These are phyloP conservation scores for Dillenia suffruticosa DNA, from an alignment of 164 flowering plant species.

Conservation along the genomic window DNA sequence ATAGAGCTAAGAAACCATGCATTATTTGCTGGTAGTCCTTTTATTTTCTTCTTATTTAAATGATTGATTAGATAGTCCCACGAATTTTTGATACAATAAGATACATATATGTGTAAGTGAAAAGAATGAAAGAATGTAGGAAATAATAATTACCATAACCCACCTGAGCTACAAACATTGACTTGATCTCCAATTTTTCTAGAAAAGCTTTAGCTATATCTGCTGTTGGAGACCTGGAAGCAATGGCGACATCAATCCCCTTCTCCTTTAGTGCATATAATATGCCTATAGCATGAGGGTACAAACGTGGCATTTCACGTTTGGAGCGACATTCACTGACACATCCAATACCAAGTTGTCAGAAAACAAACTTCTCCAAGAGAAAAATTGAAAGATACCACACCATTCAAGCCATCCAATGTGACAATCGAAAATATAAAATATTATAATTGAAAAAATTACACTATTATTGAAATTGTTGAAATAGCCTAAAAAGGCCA, in stretches of 20 bases:
- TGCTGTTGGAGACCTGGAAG: constrained; percentile 86
- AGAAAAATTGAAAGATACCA: too few relatives aligned
- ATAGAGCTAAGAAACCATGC: too few relatives aligned
- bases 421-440: not conserved
- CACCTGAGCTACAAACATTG: constrained; percentile 86
- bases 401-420: too few relatives aligned
- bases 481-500: not conserved
- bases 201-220: constrained; percentile 88
- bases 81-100: too few relatives aligned
- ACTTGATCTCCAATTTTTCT: constrained; percentile 60
- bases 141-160: constrained; percentile 2
- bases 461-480: not conserved
- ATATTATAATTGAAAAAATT: not conserved
- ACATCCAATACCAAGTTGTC: not conserved
- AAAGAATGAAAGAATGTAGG: too few relatives aligned
- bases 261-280: constrained; percentile 80
- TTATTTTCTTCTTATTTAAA: too few relatives aligned
- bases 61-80: too few relatives aligned
- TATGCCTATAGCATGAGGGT: constrained; percentile 88
- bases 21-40: too few relatives aligned
- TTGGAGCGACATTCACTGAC: constrained; percentile 84
- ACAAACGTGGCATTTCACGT: constrained; percentile 77
- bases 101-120: too few relatives aligned
- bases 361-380: too few relatives aligned
- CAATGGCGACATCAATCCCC: constrained; percentile 84